A percentile compares a stretch with the other conserved stretches of the same genome.
Evolutionary conservation across 2,329 filamentous ascomycete species (phyloP).

Genomic region (Diaporthe helianthi): DNA sequence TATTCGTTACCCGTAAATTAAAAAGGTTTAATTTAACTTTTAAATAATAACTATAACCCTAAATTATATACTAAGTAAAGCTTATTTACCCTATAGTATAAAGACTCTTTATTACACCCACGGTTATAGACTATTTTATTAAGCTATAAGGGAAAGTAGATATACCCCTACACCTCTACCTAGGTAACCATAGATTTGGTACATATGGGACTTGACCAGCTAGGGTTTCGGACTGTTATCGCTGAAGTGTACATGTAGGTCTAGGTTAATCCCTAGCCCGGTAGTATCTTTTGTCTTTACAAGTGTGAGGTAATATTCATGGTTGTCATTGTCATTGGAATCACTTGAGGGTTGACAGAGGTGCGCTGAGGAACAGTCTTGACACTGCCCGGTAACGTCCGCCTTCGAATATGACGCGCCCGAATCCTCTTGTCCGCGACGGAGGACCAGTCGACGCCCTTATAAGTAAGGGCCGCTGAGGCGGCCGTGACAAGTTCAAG

Average conservation of each 20-base stretch:
- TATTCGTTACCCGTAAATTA: no score
- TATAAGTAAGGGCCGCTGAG: constrained; percentile 33
- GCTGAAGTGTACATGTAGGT: constrained; percentile 73
- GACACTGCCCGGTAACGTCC: constrained; percentile 59
- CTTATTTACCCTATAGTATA: no score
- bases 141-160: no score
- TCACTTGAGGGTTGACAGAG: constrained; percentile 75
- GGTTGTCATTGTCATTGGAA: constrained; percentile 69
- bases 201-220: no score
- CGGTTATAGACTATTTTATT: no score
- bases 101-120: no score
- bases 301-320: constrained; percentile 74
- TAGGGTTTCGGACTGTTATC: no score
- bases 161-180: no score
- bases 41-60: no score
- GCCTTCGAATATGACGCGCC: constrained; percentile 67
- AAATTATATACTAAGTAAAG: no score
- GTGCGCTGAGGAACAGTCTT: constrained; percentile 75
- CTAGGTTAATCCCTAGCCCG: constrained; percentile 66
- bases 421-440: constrained; percentile 65
- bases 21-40: no score
- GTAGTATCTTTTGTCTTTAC: constrained; percentile 69
- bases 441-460: constrained; percentile 55
- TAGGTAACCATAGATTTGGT: no score
- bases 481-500: constrained; percentile 23